phyloP scores from a whole-genome alignment of 2,329 filamentous ascomycete genomes.

The Scedosporium dehoogii region DNA sequence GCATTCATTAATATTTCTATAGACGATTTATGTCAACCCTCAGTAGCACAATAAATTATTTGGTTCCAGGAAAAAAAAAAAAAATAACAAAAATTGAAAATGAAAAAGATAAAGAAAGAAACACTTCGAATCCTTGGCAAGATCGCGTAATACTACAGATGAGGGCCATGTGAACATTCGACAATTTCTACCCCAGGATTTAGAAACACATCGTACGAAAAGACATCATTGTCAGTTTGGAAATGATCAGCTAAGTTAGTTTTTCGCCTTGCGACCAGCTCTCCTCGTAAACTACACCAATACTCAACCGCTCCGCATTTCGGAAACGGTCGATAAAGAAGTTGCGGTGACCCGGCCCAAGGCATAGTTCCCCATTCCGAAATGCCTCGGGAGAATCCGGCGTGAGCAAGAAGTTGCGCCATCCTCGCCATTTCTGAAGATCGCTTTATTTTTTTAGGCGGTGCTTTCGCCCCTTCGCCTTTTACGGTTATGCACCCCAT shows the following conservation, averaged over 20 bases:
- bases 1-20: background rate
- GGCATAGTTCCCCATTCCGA: background rate
- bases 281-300: background rate
- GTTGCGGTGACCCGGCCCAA: background rate
- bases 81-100: too few species aligned
- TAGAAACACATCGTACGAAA: background rate
- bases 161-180: background rate
- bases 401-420: background rate
- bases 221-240: background rate
- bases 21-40: background rate
- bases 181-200: background rate
- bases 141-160: background rate
- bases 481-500: background rate
- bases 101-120: background rate
- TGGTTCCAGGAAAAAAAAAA: too few species aligned
- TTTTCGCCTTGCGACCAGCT: background rate
- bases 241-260: background rate
- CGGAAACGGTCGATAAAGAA: background rate
- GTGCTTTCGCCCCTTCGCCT: background rate
- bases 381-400: background rate
- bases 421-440: background rate
- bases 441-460: background rate
- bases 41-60: background rate
- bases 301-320: background rate
- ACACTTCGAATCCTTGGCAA: background rate